Percentiles rank a stretch among this genome's conserved stretches.
phyloP scores from a whole-genome alignment of 805 yeast species.

The Barnettozyma pratensis region DNA sequence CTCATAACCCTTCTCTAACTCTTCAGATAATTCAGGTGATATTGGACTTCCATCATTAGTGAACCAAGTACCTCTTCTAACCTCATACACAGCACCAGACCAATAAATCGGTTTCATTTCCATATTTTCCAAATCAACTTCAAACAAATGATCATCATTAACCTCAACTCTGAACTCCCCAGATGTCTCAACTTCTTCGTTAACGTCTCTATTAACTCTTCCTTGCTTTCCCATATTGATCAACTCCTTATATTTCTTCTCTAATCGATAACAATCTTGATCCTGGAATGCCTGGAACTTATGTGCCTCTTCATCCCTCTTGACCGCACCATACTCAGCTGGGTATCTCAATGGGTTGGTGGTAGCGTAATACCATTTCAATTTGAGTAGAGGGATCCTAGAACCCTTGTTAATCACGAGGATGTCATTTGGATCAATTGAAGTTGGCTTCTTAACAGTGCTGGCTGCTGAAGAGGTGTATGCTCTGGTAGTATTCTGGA shows the following conservation, averaged over 20 bases:
- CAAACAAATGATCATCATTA: slow-evolving; percentile 74
- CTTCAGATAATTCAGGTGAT: slow-evolving; percentile 40
- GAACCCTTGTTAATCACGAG: background rate
- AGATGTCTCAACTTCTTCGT: background rate
- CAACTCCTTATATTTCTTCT: slow-evolving; percentile 26
- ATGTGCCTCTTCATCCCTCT: slow-evolving; percentile 34
- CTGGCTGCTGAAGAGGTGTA: too few species aligned
- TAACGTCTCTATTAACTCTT: background rate
- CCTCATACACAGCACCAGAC: slow-evolving; percentile 83
- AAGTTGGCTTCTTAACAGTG: too few species aligned
- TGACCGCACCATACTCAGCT: slow-evolving; percentile 44
- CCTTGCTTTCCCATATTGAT: background rate
- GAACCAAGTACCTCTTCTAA: slow-evolving; percentile 86
- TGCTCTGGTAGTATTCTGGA: too few species aligned
- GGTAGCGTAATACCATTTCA: slow-evolving; percentile 77
- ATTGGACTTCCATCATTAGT: slow-evolving; percentile 52
- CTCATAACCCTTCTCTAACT: slow-evolving; percentile 53
- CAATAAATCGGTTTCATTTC: slow-evolving; percentile 70
- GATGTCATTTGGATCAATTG: background rate
- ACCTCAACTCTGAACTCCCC: slow-evolving; percentile 33
- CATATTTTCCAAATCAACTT: slow-evolving; percentile 56
- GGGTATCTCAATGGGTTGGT: slow-evolving; percentile 75
- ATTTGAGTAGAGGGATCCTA: slow-evolving; percentile 14
- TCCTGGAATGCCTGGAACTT: slow-evolving; percentile 65
- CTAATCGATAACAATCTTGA: slow-evolving; percentile 59